A percentile compares a stretch with the other conserved stretches of the same genome.
Evolutionary conservation across 2,329 filamentous ascomycete genomes (phyloP).

Genomic region (Ophiostoma piceae): DNA sequence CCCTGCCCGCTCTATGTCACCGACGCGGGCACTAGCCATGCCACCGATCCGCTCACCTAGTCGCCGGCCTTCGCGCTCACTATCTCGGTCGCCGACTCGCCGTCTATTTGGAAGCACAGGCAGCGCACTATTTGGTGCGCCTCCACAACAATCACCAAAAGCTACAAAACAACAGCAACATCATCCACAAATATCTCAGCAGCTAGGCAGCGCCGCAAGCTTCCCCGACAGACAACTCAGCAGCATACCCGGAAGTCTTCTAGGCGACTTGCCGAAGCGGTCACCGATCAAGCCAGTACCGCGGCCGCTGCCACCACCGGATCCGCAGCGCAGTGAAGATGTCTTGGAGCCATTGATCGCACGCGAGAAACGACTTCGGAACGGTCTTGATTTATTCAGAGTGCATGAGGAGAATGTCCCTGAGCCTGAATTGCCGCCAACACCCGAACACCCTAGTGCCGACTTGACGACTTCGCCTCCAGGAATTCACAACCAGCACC

Average conservation of each 20-base stretch:
- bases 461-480: slow-evolving; percentile 50
- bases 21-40: slow-evolving; percentile 6
- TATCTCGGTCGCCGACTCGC: slow-evolving; percentile 30
- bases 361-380: slow-evolving; percentile 32
- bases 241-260: slow-evolving; percentile 30
- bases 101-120: slow-evolving; percentile 22
- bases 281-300: slow-evolving; percentile 42
- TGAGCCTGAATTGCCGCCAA: slow-evolving; percentile 62
- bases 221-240: background rate
- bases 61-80: slow-evolving; percentile 17
- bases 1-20: background rate
- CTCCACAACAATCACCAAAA: slow-evolving; percentile 7
- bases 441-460: slow-evolving; percentile 48
- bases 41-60: background rate
- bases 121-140: slow-evolving; percentile 17
- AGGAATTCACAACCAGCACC: slow-evolving; percentile 47
- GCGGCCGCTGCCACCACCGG: slow-evolving; percentile 45
- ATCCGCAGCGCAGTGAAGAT: slow-evolving; percentile 40
- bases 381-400: slow-evolving; percentile 36
- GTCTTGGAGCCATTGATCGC: slow-evolving; percentile 41
- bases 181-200: background rate
- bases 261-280: slow-evolving; percentile 38
- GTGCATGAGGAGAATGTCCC: slow-evolving; percentile 33
- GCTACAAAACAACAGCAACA: background rate
- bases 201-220: slow-evolving; percentile 2